A percentile compares a stretch with the other conserved stretches of the same genome.
These are phyloP conservation scores for Crithidia expoeki DNA, from an alignment of 208 protist genomes.

Conservation along the genomic window DNA sequence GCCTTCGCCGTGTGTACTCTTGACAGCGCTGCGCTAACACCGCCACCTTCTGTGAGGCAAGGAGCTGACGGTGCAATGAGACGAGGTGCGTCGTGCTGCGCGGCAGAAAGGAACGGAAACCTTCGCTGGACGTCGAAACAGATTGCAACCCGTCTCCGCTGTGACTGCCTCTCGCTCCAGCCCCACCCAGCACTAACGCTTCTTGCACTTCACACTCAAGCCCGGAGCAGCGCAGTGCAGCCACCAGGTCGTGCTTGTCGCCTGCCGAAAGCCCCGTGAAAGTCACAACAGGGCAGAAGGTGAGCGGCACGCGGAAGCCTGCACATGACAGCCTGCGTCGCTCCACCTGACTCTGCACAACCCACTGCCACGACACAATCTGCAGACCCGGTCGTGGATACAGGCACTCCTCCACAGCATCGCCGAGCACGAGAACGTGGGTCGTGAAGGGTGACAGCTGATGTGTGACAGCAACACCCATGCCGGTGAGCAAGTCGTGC, in stretches of 20 bases:
- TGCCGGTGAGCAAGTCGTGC: conserved; percentile 23
- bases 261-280: conserved; percentile 48
- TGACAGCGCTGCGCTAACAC: conserved; percentile 29
- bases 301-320: conserved; percentile 36
- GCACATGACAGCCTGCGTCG: conserved; percentile 40
- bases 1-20: conserved; percentile 7
- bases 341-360: conserved; percentile 41
- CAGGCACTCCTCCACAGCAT: conserved; percentile 29
- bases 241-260: conserved; percentile 36
- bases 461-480: conserved; percentile 23
- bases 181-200: conserved; percentile 37
- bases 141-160: background rate
- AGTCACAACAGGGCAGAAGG: conserved; percentile 51
- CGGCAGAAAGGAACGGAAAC: background rate
- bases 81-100: conserved; percentile 67
- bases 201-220: conserved; percentile 50
- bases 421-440: conserved; percentile 49
- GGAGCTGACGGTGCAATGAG: conserved; percentile 18
- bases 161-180: background rate
- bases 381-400: conserved; percentile 64
- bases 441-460: conserved; percentile 45
- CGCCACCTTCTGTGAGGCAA: conserved; percentile 42
- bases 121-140: background rate
- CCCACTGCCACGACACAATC: conserved; percentile 64
- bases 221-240: conserved; percentile 27